These are phyloP conservation scores for Phylloporus arenicola DNA, from an alignment of 768 basidiomycete species.

Conservation along the genomic window DNA sequence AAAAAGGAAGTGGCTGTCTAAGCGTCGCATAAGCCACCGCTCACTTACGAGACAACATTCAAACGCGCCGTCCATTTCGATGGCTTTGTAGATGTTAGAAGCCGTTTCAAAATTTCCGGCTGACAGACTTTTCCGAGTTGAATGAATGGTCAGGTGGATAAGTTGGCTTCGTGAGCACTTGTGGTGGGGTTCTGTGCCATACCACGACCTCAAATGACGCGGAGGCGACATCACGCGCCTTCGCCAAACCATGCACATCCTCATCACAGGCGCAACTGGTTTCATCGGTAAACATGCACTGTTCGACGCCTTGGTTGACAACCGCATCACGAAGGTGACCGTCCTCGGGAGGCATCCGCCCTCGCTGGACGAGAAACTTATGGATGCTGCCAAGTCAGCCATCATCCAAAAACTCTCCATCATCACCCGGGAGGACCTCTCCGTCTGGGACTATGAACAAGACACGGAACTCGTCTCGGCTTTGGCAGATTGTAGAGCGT, in stretches of 20 bases:
- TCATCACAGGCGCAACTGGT: slow-evolving; percentile 25
- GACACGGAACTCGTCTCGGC: slow-evolving; percentile 20
- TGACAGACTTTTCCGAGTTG: too few relatives aligned
- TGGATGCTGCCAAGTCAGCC: slow-evolving; percentile 9
- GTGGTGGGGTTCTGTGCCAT: too few relatives aligned
- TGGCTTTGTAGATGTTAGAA: too few relatives aligned
- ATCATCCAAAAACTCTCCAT: slow-evolving; percentile 21
- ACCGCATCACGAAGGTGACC: slow-evolving; percentile 22
- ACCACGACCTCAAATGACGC: too few relatives aligned
- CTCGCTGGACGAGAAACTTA: slow-evolving; percentile 16
- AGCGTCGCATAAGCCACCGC: too few relatives aligned
- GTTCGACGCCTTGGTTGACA: slow-evolving; percentile 14
- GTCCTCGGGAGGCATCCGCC: slow-evolving; percentile 20
- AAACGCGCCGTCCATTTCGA: too few relatives aligned
- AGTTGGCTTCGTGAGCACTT: too few relatives aligned
- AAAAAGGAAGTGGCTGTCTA: too few relatives aligned
- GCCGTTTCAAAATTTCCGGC: too few relatives aligned
- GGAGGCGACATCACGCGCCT: too few relatives aligned
- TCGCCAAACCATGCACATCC: slow-evolving; percentile 17
- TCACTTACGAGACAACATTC: too few relatives aligned
- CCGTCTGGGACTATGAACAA: slow-evolving; percentile 25
- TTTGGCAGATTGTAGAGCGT: slow-evolving; percentile 20
- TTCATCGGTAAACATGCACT: slow-evolving; percentile 21
- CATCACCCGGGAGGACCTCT: slow-evolving; percentile 22
- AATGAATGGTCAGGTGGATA: too few relatives aligned